phyloP scores from a whole-genome alignment of 495 filamentous ascomycete genomes.

The Aspergillus leporis region DNA sequence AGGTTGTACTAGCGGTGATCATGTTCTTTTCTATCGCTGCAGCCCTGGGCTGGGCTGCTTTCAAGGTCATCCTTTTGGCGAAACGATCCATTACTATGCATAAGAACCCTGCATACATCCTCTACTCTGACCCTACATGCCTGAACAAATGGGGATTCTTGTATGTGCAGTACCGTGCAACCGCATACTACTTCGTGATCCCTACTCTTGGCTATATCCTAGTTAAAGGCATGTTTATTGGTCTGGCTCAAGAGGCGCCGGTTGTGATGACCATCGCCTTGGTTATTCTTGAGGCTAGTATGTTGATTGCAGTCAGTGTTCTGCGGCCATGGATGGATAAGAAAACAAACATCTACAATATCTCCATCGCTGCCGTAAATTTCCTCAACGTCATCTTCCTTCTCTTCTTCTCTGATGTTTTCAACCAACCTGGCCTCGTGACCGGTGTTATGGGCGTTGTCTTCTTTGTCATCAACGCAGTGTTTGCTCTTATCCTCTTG shows the following conservation, averaged over 20 bases:
- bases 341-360: constrained; percentile 97
- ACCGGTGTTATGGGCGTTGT: constrained; percentile 92
- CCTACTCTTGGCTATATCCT: constrained; percentile 78
- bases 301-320: constrained; percentile 76
- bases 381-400: constrained; percentile 89
- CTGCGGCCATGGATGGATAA: constrained; percentile 98
- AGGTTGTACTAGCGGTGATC: constrained; percentile 84
- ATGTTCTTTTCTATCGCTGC: constrained; percentile 81
- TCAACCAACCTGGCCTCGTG: constrained; percentile 83
- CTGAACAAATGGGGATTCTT: constrained; percentile 99
- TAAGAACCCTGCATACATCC: constrained; percentile 94
- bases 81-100: constrained; percentile 87
- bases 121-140: constrained; percentile 89
- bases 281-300: constrained; percentile 79
- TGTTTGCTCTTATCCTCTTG: constrained; percentile 81
- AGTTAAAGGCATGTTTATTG: constrained; percentile 89
- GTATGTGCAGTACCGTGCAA: constrained; percentile 95
- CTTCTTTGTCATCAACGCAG: constrained; percentile 90
- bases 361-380: constrained; percentile 85
- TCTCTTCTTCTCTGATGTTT: constrained; percentile 79
- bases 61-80: constrained; percentile 87
- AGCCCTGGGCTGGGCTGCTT: constrained; percentile 83
- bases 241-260: constrained; percentile 72
- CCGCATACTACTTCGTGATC: constrained; percentile 95
- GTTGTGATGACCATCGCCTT: constrained; percentile 81